Conservation (phyloP, 345 rosid species). For the Triadica sebifera region DNA sequence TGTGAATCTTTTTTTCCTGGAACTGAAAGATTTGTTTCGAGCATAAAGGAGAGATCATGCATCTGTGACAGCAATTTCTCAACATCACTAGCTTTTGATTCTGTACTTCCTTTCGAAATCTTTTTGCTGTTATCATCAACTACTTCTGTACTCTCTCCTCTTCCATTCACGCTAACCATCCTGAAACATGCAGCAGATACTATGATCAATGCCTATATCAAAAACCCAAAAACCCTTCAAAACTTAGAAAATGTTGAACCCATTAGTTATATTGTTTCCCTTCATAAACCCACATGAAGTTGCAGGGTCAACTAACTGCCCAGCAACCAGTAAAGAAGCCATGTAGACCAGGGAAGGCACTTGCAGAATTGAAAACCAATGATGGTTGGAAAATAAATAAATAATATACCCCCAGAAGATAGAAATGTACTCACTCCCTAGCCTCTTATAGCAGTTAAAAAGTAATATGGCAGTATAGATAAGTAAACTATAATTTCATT, state of each 20-base stretch:
- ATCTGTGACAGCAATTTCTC: constrained; percentile 66
- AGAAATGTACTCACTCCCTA: neutral
- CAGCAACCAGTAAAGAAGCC: neutral
- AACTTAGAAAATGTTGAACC: neutral
- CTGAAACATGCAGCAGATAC: constrained; percentile 35
- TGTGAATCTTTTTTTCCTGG: constrained; percentile 33
- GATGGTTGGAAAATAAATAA: neutral
- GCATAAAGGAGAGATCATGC: constrained; percentile 94
- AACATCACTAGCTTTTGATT: constrained; percentile 36
- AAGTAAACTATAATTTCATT: no score
- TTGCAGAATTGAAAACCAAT: neutral
- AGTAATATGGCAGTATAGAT: neutral
- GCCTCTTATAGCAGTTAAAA: neutral
- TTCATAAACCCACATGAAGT: neutral
- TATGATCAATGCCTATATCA: neutral
- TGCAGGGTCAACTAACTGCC: neutral
- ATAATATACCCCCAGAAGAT: neutral
- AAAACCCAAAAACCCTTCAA: neutral
- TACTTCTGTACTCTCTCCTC: constrained; percentile 29
- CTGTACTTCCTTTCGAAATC: constrained; percentile 10
- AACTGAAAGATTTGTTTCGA: constrained; percentile 53
- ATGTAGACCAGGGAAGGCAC: neutral
- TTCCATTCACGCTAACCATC: constrained; percentile 23
- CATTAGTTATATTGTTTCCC: neutral
- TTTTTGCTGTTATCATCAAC: constrained; percentile 5